phyloP scores from a whole-genome alignment of 2,329 filamentous ascomycete genomes.

The Botrytis cinerea region DNA sequence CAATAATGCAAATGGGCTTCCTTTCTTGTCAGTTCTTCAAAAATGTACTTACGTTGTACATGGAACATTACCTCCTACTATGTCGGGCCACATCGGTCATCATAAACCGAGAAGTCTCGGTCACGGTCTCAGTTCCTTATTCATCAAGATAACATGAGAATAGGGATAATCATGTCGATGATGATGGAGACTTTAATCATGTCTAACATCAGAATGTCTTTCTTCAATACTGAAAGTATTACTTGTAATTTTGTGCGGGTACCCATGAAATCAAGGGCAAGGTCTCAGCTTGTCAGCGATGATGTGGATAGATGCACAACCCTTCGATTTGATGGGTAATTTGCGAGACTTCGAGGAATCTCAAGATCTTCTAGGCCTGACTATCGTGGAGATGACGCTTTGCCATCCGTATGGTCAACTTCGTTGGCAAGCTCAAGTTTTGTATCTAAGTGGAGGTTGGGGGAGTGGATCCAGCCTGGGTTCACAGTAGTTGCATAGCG shows the following conservation, averaged over 20 bases:
- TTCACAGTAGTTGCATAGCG: not conserved
- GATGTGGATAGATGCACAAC: not conserved
- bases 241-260: constrained; percentile 1
- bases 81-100: constrained; percentile 2
- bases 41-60: constrained; percentile 1
- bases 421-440: constrained; percentile 11
- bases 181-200: not conserved
- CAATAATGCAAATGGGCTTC: not conserved
- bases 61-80: not conserved
- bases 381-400: constrained; percentile 11
- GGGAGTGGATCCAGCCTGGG: constrained; percentile 8
- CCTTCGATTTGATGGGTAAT: not conserved
- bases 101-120: constrained; percentile 15
- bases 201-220: constrained; percentile 8
- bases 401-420: not conserved
- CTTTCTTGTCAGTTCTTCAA: not conserved
- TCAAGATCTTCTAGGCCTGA: not conserved
- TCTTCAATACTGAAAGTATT: constrained; percentile 7
- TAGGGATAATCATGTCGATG: not conserved
- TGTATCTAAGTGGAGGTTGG: constrained; percentile 6
- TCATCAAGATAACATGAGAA: not conserved
- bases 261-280: constrained; percentile 6
- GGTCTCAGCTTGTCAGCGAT: not conserved
- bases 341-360: not conserved
- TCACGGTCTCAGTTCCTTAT: constrained; percentile 19